These are phyloP conservation scores for Hirsutella rhossiliensis DNA, from an alignment of 2,329 filamentous ascomycete species.

Conservation along the genomic window DNA sequence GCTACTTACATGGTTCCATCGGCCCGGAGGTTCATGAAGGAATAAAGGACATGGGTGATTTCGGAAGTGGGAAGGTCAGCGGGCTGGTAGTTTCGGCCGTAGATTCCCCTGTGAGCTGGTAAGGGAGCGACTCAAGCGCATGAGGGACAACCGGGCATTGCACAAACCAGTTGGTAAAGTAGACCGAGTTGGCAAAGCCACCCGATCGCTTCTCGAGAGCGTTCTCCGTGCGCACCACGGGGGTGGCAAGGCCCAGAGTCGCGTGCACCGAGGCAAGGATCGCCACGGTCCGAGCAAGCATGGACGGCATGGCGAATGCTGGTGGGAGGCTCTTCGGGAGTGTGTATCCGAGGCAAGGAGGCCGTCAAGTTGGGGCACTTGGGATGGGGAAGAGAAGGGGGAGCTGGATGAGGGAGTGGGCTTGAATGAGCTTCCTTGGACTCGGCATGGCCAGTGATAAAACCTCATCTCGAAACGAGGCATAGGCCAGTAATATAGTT, in stretches of 20 bases:
- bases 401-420: background rate
- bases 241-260: slow-evolving; percentile 9
- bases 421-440: background rate
- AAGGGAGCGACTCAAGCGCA: background rate
- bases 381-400: background rate
- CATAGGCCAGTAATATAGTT: background rate
- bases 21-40: slow-evolving; percentile 64
- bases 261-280: slow-evolving; percentile 14
- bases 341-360: background rate
- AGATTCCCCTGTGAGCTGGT: slow-evolving; percentile 46
- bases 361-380: background rate
- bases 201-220: slow-evolving; percentile 8
- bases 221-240: slow-evolving; percentile 4
- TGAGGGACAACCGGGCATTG: background rate
- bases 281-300: slow-evolving; percentile 13
- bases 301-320: slow-evolving; percentile 11
- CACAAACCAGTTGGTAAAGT: slow-evolving; percentile 36
- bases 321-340: background rate
- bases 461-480: background rate
- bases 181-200: slow-evolving; percentile 26
- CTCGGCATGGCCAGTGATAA: background rate
- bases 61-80: slow-evolving; percentile 56
- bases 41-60: slow-evolving; percentile 67
- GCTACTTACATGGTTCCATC: slow-evolving; percentile 57
- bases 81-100: slow-evolving; percentile 61